These are phyloP conservation scores for Microdochium nivale DNA, from an alignment of 2,329 filamentous ascomycete species.

Conservation along the genomic window DNA sequence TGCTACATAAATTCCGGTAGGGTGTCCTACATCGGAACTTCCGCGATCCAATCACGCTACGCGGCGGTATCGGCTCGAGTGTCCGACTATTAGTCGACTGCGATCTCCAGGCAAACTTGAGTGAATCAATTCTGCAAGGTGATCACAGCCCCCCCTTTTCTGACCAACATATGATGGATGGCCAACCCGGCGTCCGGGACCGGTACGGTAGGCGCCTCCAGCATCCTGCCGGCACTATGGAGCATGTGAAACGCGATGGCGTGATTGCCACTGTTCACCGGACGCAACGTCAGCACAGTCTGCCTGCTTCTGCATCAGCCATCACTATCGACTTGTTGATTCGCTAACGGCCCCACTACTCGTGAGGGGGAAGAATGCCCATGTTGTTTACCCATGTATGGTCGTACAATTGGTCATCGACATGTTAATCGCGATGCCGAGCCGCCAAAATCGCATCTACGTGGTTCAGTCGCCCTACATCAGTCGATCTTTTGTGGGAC, in stretches of 20 bases:
- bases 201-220: background rate
- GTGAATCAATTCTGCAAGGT: background rate
- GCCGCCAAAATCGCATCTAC: background rate
- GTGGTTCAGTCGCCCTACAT: background rate
- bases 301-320: background rate
- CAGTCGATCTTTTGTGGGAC: background rate
- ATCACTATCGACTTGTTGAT: background rate
- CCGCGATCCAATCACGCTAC: background rate
- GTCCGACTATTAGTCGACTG: background rate
- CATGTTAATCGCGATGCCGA: background rate
- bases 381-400: background rate
- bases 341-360: background rate
- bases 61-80: background rate
- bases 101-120: background rate
- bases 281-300: background rate
- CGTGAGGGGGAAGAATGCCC: background rate
- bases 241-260: background rate
- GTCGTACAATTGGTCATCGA: background rate
- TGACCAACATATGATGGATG: too few species aligned
- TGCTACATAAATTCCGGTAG: background rate
- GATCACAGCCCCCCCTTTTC: background rate
- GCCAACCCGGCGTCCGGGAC: too few species aligned
- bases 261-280: background rate
- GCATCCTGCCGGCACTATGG: background rate
- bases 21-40: background rate